phyloP scores from a whole-genome alignment of 192 early-diverging fungal species.

The Coemansia sp. region DNA sequence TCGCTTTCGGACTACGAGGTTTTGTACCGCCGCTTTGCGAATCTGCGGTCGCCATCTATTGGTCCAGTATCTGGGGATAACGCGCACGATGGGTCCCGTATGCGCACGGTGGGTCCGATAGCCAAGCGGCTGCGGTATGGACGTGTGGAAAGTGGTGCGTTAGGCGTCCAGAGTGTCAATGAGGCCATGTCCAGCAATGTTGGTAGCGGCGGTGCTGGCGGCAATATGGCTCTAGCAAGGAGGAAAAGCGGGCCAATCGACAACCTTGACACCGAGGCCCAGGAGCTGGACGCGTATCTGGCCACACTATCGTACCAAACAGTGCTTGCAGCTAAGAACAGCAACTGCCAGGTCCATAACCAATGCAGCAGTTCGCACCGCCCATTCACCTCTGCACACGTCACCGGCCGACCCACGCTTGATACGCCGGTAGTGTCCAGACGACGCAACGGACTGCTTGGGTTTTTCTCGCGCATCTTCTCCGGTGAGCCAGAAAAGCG shows the following conservation, averaged over 20 bases:
- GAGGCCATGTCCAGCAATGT: not conserved
- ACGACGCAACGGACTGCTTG: constrained; percentile 21
- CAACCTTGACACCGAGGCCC: constrained; percentile 39
- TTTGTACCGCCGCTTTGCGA: constrained; percentile 59
- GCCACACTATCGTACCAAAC: constrained; percentile 34
- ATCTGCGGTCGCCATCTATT: constrained; percentile 2
- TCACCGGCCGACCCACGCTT: constrained; percentile 20
- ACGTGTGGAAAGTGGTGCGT: constrained; percentile 47
- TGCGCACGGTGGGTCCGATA: constrained; percentile 2
- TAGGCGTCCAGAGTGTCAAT: constrained; percentile 13
- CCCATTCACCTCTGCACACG: constrained; percentile 32
- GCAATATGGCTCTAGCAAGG: constrained; percentile 6
- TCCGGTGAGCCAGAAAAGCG: constrained; percentile 22
- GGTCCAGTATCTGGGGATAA: not conserved
- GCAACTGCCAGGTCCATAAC: constrained; percentile 26
- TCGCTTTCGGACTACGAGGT: constrained; percentile 71
- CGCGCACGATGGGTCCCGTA: not conserved
- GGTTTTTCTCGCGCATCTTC: constrained; percentile 49
- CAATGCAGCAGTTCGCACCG: constrained; percentile 36
- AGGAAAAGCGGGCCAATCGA: constrained; percentile 17
- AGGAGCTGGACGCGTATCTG: constrained; percentile 39
- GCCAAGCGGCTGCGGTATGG: constrained; percentile 18
- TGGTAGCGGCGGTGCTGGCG: not conserved
- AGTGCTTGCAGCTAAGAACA: constrained; percentile 19
- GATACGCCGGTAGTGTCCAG: constrained; percentile 21